These are phyloP conservation scores for Penicillium silybi DNA, from an alignment of 495 filamentous ascomycete species.

Conservation along the genomic window DNA sequence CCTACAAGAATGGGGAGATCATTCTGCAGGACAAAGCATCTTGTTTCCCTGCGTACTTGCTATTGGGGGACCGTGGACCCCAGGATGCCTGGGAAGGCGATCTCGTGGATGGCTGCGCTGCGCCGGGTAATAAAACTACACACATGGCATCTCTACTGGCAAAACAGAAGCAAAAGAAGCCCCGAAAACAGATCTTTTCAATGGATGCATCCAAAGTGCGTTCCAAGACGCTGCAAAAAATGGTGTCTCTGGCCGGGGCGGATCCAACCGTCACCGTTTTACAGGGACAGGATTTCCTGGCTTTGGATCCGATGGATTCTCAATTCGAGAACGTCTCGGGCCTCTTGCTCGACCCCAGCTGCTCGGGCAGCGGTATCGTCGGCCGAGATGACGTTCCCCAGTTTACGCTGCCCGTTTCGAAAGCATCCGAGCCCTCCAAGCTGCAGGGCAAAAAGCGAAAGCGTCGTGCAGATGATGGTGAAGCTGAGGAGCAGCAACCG, in stretches of 20 bases:
- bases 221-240: constrained; percentile 69
- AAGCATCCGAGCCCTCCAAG: constrained; percentile 15
- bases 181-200: constrained; percentile 32
- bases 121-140: constrained; percentile 96
- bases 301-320: constrained; percentile 55
- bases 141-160: constrained; percentile 75
- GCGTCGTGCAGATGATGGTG: constrained; percentile 19
- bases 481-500: constrained; percentile 10
- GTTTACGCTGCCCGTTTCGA: constrained; percentile 43
- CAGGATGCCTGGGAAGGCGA: constrained; percentile 51
- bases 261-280: constrained; percentile 59
- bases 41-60: constrained; percentile 85
- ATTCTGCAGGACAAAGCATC: constrained; percentile 96
- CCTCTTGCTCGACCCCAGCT: constrained; percentile 86
- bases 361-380: constrained; percentile 91
- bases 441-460: constrained; percentile 46
- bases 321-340: constrained; percentile 59
- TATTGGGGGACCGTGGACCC: constrained; percentile 48
- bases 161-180: constrained; percentile 25
- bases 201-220: constrained; percentile 48
- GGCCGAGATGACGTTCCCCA: constrained; percentile 72
- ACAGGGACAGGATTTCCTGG: constrained; percentile 74
- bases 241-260: constrained; percentile 74
- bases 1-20: constrained; percentile 71
- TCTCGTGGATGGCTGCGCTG: constrained; percentile 84